Conservation (phyloP, 140 eudicot species). For the Erigeron philadelphicus region DNA sequence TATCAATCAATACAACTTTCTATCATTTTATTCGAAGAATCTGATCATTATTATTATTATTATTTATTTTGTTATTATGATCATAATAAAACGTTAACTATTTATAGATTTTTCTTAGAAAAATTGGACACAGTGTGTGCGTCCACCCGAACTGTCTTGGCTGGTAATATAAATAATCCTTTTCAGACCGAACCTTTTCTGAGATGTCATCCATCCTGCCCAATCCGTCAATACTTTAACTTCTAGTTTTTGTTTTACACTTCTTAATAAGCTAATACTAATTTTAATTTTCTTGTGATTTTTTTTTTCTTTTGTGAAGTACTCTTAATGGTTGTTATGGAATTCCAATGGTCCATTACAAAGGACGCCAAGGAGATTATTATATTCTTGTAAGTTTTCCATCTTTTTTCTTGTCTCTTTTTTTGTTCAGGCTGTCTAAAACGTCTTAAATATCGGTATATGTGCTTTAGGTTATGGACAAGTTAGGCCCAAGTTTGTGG, state of each 20-base stretch:
- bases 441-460: neutral
- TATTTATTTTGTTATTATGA: too few species aligned
- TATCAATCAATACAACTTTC: too few species aligned
- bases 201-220: too few species aligned
- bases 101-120: too few species aligned
- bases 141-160: too few species aligned
- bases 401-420: neutral
- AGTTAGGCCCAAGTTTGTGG: conserved; percentile 69
- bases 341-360: conserved; percentile 61
- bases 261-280: neutral
- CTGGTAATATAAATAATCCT: too few species aligned
- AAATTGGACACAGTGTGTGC: too few species aligned
- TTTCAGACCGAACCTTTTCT: too few species aligned
- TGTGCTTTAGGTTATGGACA: conserved; percentile 52
- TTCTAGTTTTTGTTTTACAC: neutral
- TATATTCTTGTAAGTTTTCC: conserved; percentile 50
- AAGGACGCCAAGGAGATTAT: conserved; percentile 65
- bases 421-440: neutral
- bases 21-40: too few species aligned
- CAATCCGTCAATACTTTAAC: too few species aligned
- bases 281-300: conserved; percentile 6
- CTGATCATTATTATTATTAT: too few species aligned
- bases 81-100: too few species aligned
- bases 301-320: conserved; percentile 24
- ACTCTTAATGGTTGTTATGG: conserved; percentile 59